Evolutionary conservation across 2,329 filamentous ascomycete genomes (phyloP).

Genomic region (Trichoderma simmonsii): DNA sequence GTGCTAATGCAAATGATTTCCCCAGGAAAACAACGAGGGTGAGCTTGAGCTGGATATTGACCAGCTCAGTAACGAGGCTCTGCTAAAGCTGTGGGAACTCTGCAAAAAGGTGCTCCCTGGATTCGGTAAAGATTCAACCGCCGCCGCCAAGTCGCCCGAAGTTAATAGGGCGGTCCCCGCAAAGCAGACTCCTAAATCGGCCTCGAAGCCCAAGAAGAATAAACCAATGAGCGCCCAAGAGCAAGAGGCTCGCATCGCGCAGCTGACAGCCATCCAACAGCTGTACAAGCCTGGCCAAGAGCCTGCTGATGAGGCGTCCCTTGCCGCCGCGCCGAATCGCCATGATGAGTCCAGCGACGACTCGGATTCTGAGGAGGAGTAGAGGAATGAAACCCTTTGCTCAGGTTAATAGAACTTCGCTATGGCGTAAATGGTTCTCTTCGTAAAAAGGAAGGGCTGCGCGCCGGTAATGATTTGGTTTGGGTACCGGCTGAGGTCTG

Average conservation of each 20-base stretch:
- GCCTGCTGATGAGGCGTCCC: constrained; percentile 28
- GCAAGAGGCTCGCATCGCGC: constrained; percentile 63
- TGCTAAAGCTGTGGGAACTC: constrained; percentile 50
- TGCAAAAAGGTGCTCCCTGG: constrained; percentile 43
- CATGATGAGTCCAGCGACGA: constrained; percentile 39
- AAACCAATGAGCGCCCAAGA: constrained; percentile 72
- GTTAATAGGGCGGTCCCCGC: constrained; percentile 28
- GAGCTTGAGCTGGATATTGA: constrained; percentile 61
- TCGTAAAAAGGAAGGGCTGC: background rate
- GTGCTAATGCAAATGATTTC: background rate
- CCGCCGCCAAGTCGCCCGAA: constrained; percentile 31
- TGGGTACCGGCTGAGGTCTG: background rate
- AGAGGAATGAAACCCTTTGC: constrained; percentile 25
- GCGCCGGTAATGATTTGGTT: background rate
- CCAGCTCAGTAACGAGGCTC: constrained; percentile 52
- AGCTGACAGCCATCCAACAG: constrained; percentile 54
- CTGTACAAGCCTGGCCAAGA: constrained; percentile 38
- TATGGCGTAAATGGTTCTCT: background rate
- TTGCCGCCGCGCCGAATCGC: constrained; percentile 30
- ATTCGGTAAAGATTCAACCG: constrained; percentile 37
- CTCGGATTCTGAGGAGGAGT: constrained; percentile 47
- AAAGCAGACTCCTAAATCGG: constrained; percentile 31
- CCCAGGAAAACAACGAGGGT: constrained; percentile 56
- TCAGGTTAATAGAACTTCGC: background rate
- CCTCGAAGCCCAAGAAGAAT: constrained; percentile 64